These are phyloP conservation scores for Trichoderma afroharzianum DNA, from an alignment of 2,329 filamentous ascomycete genomes.

Conservation along the genomic window DNA sequence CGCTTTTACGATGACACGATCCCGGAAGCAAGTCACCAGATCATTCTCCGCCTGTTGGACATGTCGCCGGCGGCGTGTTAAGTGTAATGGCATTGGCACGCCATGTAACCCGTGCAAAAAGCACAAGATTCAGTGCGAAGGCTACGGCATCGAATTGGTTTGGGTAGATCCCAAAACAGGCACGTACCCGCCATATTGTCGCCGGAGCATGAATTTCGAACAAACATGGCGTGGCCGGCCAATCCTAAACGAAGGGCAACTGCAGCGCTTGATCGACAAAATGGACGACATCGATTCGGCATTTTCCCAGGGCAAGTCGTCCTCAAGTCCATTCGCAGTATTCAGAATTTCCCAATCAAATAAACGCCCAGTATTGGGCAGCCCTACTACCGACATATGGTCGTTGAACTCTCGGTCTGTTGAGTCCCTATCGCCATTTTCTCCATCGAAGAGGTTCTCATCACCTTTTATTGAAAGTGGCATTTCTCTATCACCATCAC, in stretches of 20 bases:
- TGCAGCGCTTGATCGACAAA: neutral
- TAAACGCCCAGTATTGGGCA: neutral
- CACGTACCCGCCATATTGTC: neutral
- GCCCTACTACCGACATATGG: neutral
- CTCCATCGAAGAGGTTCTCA: neutral
- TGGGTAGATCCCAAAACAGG: constrained; percentile 11
- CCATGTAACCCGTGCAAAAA: constrained; percentile 3
- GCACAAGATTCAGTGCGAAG: neutral
- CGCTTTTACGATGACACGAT: neutral
- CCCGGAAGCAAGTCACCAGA: constrained; percentile 6
- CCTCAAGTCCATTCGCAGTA: neutral
- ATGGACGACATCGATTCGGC: neutral
- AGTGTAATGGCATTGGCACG: neutral
- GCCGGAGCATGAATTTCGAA: neutral
- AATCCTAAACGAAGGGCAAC: neutral
- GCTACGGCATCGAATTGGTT: neutral
- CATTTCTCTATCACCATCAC: neutral
- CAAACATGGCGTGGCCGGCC: constrained; percentile 6
- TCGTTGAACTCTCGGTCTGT: neutral
- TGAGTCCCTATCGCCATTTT: neutral
- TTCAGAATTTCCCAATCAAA: neutral
- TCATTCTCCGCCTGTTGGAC: constrained; percentile 10
- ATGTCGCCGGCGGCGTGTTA: constrained; percentile 7
- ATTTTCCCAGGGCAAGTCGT: neutral
- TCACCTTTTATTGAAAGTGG: neutral